Evolutionary conservation across 352 stramenopile species (phyloP), one percentile per base, ranked within the genome.

Genomic region (Globisporangium apiculatum): DNA sequence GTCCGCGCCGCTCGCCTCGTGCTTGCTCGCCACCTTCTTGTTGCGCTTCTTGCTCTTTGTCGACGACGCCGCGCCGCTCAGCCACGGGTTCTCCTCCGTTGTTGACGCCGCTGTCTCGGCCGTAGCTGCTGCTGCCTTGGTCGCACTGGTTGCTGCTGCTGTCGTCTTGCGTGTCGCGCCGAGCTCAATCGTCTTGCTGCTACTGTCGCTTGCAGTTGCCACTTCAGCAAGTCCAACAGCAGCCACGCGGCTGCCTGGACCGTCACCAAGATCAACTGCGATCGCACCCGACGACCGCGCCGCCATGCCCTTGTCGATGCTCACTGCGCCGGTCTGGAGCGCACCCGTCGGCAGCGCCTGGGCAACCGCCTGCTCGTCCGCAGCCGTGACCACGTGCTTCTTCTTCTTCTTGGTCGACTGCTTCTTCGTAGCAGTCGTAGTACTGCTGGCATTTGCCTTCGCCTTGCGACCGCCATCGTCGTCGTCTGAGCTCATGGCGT

Each of bases 191-290:
- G 38, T 68, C 57, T 64, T 48, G 43, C 45, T 57, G 40, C 57
- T 42, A 9, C 56, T 62, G 46, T 54, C 70, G 36, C 61, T 66
- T 8, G 51, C 71, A 37, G 73, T 71, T 17, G 75, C 71, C 17
- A 66, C 63, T 1, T 80, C 50, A 24, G 18, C 18, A 24, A 24
- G 18, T 24, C 18, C 18, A 24, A 24, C 18, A 1, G 49, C 45
- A 37, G 75, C 31, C 0, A 43, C 42, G 18, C 48, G 56, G 17
- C 5, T 43, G 37, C 50, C 51, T 11, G 45, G 46, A 43, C 69
- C 76, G 12, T 86, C 69, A 7, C 73, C 85, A n/a, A 95, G 71
- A 38, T 94, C 75, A 31, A 95, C 73, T 5, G 85, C 72, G 57
- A 95, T 85, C 5, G 76, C 60, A 5, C 74, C 72, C 0, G 77